Conservation (phyloP, 2,329 filamentous ascomycete genomes). For the Microthyrium microscopicum region DNA sequence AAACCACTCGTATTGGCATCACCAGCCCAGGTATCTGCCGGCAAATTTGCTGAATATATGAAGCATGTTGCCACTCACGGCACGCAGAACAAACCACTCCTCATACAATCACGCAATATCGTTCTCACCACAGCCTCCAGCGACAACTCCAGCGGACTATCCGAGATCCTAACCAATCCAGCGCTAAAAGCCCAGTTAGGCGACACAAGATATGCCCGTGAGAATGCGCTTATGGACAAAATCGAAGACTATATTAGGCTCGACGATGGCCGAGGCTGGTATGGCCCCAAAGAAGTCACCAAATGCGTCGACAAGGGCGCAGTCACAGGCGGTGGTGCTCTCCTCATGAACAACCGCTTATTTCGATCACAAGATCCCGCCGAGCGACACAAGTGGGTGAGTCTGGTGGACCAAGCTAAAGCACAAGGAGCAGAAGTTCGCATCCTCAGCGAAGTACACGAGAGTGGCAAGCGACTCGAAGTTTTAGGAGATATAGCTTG, state of each 20-base stretch:
- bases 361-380: conserved; percentile 71
- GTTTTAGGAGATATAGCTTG: conserved; percentile 77
- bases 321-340: conserved; percentile 68
- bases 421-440: conserved; percentile 69
- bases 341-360: conserved; percentile 74
- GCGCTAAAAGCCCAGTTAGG: conserved; percentile 63
- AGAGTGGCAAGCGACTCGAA: conserved; percentile 75
- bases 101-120: conserved; percentile 68
- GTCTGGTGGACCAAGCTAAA: conserved; percentile 73
- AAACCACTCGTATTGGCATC: conserved; percentile 68
- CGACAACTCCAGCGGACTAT: too few relatives aligned
- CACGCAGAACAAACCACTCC: conserved; percentile 42
- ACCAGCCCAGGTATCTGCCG: too few relatives aligned
- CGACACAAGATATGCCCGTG: conserved; percentile 74
- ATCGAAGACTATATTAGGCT: conserved; percentile 63
- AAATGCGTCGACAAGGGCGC: conserved; percentile 74
- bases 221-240: conserved; percentile 70
- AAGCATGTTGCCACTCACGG: conserved; percentile 48
- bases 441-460: conserved; percentile 84
- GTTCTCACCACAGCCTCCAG: conserved; percentile 74
- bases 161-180: conserved; percentile 69
- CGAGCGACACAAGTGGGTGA: conserved; percentile 65
- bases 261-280: conserved; percentile 82
- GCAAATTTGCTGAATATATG: conserved; percentile 63
- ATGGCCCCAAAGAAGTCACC: conserved; percentile 69